Percentiles rank a stretch among this genome's conserved stretches.
phyloP scores from a whole-genome alignment of 495 filamentous ascomycete genomes.

The Hapsidospora chrysogenum region DNA sequence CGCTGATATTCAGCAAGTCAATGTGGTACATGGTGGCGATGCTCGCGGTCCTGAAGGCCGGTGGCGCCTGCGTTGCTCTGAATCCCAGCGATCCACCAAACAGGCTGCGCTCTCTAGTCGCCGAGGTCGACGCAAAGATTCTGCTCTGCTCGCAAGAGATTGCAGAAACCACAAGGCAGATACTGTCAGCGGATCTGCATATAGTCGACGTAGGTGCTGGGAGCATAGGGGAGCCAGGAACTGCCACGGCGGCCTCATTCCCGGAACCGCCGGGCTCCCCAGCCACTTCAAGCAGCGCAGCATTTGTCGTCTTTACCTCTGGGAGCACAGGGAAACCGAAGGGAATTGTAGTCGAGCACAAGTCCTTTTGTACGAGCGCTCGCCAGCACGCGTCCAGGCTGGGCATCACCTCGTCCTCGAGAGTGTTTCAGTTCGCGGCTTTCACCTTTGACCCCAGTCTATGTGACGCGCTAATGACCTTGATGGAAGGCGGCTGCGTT shows the following conservation, averaged over 20 bases:
- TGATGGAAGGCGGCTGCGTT: constrained; percentile 37
- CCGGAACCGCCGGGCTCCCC: too few species aligned
- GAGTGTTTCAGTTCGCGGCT: constrained; percentile 47
- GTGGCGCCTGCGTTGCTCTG: neutral
- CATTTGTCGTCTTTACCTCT: constrained; percentile 26
- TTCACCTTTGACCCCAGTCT: constrained; percentile 54
- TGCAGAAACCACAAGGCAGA: too few species aligned
- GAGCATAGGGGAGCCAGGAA: too few species aligned
- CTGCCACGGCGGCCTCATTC: too few species aligned
- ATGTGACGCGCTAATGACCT: constrained; percentile 44
- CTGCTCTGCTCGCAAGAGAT: too few species aligned
- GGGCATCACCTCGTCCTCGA: constrained; percentile 21
- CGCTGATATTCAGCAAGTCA: constrained; percentile 27
- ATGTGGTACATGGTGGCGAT: constrained; percentile 27
- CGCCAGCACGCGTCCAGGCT: constrained; percentile 18
- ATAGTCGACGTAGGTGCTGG: too few species aligned
- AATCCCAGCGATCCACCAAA: constrained; percentile 1
- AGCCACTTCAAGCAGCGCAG: too few species aligned
- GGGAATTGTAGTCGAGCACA: constrained; percentile 24
- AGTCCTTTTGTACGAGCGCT: constrained; percentile 12
- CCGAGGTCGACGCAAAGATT: too few species aligned
- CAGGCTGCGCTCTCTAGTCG: too few species aligned
- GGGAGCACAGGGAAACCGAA: constrained; percentile 36
- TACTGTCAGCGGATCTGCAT: too few species aligned
- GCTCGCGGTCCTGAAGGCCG: constrained; percentile 24